phyloP scores from a whole-genome alignment of 352 stramenopile genomes.

The Phytophthora fragariaefolia region DNA sequence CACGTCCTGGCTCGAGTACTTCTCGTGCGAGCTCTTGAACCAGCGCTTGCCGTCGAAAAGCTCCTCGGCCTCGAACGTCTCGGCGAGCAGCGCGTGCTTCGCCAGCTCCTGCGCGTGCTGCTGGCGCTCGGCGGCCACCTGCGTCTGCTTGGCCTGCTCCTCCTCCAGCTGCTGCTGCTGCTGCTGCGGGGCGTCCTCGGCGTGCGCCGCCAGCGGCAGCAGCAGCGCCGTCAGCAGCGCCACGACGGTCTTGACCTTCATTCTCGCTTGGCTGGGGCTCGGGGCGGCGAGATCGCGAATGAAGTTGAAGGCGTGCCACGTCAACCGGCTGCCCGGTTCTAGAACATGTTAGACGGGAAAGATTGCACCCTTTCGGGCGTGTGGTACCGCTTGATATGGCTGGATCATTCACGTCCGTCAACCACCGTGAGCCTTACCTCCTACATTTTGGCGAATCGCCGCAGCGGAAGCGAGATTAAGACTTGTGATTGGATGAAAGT shows the following conservation, averaged over 20 bases:
- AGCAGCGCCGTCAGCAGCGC: slow-evolving; percentile 52
- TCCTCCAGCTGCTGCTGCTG: too few species aligned
- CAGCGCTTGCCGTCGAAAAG: slow-evolving; percentile 72
- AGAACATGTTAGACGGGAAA: slow-evolving; percentile 7
- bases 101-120: slow-evolving; percentile 60
- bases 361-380: not conserved
- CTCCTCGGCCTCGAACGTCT: slow-evolving; percentile 77
- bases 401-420: not conserved
- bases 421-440: not conserved
- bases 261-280: slow-evolving; percentile 23
- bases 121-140: slow-evolving; percentile 28
- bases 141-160: slow-evolving; percentile 2
- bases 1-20: slow-evolving; percentile 80
- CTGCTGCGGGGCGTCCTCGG: slow-evolving; percentile 26
- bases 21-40: slow-evolving; percentile 86
- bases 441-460: not conserved
- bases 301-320: slow-evolving; percentile 3
- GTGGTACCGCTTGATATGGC: not conserved
- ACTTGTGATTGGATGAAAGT: slow-evolving; percentile 21
- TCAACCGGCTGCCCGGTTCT: slow-evolving; percentile 4
- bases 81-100: slow-evolving; percentile 69
- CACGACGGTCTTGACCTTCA: slow-evolving; percentile 62
- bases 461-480: not conserved
- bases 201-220: slow-evolving; percentile 38
- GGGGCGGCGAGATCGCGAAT: slow-evolving; percentile 22